Evolutionary conservation across 1,284 basidiomycete genomes (phyloP).

Genomic region (Boletellus dicymbophilus): DNA sequence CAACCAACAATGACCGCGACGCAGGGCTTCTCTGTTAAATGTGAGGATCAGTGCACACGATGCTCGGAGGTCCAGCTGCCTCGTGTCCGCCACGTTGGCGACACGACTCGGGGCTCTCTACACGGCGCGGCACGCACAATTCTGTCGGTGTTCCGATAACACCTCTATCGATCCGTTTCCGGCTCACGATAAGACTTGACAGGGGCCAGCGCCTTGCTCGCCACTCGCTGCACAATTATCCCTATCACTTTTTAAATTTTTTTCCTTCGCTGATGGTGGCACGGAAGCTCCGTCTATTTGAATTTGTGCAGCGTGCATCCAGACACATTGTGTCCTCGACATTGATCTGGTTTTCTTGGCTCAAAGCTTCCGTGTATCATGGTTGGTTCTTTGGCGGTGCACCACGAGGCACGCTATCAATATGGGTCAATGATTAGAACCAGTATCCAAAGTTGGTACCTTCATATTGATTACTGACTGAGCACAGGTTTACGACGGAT

Average conservation of each 20-base stretch:
- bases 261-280: slow-evolving; percentile 20
- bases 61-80: slow-evolving; percentile 12
- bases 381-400: slow-evolving; percentile 22
- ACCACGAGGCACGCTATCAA: slow-evolving; percentile 31
- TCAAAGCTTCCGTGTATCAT: slow-evolving; percentile 18
- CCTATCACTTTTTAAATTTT: slow-evolving; percentile 19
- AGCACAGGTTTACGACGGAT: slow-evolving; percentile 26
- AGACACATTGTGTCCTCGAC: slow-evolving; percentile 30
- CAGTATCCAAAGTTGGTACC: slow-evolving; percentile 17
- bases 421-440: slow-evolving; percentile 3
- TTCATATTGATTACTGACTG: slow-evolving; percentile 20
- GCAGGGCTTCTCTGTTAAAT: slow-evolving; percentile 6
- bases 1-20: slow-evolving; percentile 5
- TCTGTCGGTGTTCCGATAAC: slow-evolving; percentile 1
- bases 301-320: slow-evolving; percentile 19
- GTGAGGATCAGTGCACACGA: slow-evolving; percentile 10
- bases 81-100: slow-evolving; percentile 29
- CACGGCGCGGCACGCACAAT: slow-evolving; percentile 3
- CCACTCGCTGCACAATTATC: slow-evolving; percentile 5
- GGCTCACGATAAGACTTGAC: slow-evolving; percentile 21
- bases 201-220: not conserved
- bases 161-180: slow-evolving; percentile 9
- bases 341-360: slow-evolving; percentile 17
- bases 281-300: slow-evolving; percentile 30
- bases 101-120: slow-evolving; percentile 8